Base-by-base conservation (phyloP, 768 basidiomycete genomes). In the Boletus tomentosulus region DNA sequence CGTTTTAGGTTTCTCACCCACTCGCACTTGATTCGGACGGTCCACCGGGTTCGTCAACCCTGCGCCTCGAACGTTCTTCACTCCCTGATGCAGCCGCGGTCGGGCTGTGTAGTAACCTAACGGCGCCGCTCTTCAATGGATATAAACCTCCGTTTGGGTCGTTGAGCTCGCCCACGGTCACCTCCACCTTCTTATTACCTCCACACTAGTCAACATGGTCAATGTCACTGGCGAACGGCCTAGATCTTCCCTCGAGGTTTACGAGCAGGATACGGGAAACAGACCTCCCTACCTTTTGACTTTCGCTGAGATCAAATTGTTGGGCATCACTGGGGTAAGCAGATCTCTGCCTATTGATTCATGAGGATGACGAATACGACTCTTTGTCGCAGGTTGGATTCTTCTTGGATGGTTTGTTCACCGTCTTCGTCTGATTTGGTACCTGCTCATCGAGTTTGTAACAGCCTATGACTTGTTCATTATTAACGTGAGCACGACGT, bases 401-500 rank as follows among this genome's bases (percentile, higher is more conserved):
- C 68, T 86, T 87, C 73, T 71, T 87, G 33, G 85, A 87, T 65
- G 85, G 84, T 84, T 54, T 42, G 78, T 65, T 38, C 27, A n/a
- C 19, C 15, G 7, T 10, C 9, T 22, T 28, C 12, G 25, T 46
- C 7, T 24, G 27, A 27, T 41, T 37, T 46, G 28, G 41, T 22
- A 37, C 31, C 6, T 13, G 22, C 42, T 65, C 7, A 60, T 51
- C 15, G 51, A 53, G n/a, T 12, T 33, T n/a, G n/a, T 25, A 45
- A 22, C 55, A 84, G 85, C 85, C 5, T 87, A 87, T 58, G 85
- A 87, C 63, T 70, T 87, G 6, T 87, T 86, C 70, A 78, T 86
- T 57, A 85, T 87, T 65, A 86, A 86, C 66, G 83, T 81, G 55
- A 44, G 80, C 60, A 6, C 22, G 3, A 39, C 2, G 5, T 7